Evolutionary conservation across 257 asterid species (phyloP).

Genomic region (Solanum ossicruentum): DNA sequence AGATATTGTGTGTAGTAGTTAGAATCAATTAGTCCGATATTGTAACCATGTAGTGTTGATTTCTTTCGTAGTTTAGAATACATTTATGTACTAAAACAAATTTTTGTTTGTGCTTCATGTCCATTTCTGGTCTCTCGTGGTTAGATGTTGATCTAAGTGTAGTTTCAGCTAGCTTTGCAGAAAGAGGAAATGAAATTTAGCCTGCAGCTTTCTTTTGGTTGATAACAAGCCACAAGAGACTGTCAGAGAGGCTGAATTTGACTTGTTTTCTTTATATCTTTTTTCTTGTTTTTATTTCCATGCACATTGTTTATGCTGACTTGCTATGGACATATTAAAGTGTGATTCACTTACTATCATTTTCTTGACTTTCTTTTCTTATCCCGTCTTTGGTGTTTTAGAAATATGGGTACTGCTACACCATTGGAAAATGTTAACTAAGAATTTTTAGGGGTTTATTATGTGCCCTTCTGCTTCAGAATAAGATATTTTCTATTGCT

Average conservation of each 20-base stretch:
- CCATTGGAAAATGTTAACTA: neutral
- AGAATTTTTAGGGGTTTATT: neutral
- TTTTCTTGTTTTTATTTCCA: neutral
- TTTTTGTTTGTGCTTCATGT: neutral
- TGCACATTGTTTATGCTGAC: neutral
- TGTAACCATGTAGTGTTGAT: neutral
- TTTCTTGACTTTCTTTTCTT: neutral
- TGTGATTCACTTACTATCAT: neutral
- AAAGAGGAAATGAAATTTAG: neutral
- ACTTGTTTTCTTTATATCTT: neutral
- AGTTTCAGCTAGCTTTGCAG: neutral
- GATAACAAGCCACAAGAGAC: neutral
- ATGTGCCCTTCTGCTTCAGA: neutral
- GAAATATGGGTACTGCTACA: neutral
- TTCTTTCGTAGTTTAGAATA: neutral
- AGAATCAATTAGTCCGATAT: neutral
- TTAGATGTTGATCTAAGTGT: neutral
- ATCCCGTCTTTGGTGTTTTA: neutral
- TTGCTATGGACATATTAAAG: neutral
- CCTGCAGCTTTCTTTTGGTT: neutral
- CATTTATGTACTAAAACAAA: neutral
- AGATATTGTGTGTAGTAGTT: neutral
- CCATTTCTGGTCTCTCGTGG: neutral
- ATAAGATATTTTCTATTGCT: neutral
- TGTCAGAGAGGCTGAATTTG: neutral